Base-by-base conservation (phyloP, 805 yeast genomes). In the Yarrowia sp. region DNA sequence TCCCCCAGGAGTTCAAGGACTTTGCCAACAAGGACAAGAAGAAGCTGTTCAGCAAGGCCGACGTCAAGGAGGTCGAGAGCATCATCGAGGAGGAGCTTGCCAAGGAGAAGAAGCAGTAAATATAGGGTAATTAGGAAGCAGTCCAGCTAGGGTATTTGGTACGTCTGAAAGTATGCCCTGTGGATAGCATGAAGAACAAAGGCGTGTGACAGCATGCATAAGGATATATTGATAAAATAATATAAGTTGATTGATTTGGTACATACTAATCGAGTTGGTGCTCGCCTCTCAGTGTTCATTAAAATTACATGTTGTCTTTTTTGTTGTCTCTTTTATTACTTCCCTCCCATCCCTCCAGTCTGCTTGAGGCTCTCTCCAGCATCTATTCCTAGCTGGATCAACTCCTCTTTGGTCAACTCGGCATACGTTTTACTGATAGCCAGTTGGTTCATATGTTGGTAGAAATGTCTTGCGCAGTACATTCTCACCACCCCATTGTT, bases 1-100 rank as follows among this genome's bases (percentile, higher is more conserved):
- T 95, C 68, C 98, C 99, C 44, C 91, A 83, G 36, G 97, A 92
- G 79, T 85, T 95, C 79, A 89, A 85, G 78, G 85, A 85, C 42
- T 85, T 95, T 76, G 80, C 90, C 60, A 75, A 83, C 9, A 82
- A 91, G 78, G 89, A 90, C 75, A 88, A 91, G 81, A 91, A 90
- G 79, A 86, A 91, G 72, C 85, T 83, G 70, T 82, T 85, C 68
- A 91, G 89, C 70, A 84, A 83, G 73, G 87, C 95, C 49, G 90
- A 91, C 70, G 81, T 89, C 70, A 88, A 87, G 74, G 83, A 86
- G 71, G 88, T 94, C 68, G 93, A 95, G 80, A 75, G 80, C 50
- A 87, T 89, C 56, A 91, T 95, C 69, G 85, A 87, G 68, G 90
- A 88, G 74, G 92, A 89, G 76, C 82, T 92, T 71, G 77, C 79